These are phyloP conservation scores for Cryphonectria carpinicola DNA, from an alignment of 2,329 filamentous ascomycete genomes.

Conservation along the genomic window DNA sequence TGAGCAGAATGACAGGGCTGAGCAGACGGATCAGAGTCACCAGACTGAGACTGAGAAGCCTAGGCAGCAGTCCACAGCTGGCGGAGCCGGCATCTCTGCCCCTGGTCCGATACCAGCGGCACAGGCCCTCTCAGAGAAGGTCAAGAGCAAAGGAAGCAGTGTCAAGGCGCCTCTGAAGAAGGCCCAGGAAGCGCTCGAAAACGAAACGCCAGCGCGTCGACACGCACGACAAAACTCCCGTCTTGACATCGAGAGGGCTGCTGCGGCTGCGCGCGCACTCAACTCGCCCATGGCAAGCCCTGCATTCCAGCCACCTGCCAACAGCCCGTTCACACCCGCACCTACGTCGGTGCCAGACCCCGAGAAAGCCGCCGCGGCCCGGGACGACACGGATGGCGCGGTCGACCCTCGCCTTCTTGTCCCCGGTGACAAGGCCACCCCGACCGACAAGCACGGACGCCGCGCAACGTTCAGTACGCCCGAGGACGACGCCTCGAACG, in stretches of 20 bases:
- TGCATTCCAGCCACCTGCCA: constrained; percentile 19
- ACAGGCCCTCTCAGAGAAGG: constrained; percentile 44
- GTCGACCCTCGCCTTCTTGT: constrained; percentile 29
- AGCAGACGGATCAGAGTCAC: constrained; percentile 42
- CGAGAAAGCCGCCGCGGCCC: constrained; percentile 29
- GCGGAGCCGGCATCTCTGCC: constrained; percentile 47
- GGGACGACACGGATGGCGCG: constrained; percentile 30
- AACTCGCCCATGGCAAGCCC: constrained; percentile 28
- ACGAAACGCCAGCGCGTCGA: constrained; percentile 21
- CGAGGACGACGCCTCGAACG: constrained; percentile 37
- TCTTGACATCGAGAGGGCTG: constrained; percentile 37
- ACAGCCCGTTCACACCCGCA: constrained; percentile 18
- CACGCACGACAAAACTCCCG: constrained; percentile 30
- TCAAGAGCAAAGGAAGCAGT: constrained; percentile 35
- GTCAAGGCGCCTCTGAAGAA: constrained; percentile 27
- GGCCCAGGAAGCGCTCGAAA: constrained; percentile 15
- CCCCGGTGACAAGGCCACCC: constrained; percentile 31
- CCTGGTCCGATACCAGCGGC: constrained; percentile 44
- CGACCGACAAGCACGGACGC: constrained; percentile 41
- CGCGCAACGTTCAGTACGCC: constrained; percentile 60
- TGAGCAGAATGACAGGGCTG: constrained; percentile 58
- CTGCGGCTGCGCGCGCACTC: constrained; percentile 36
- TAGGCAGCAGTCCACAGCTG: constrained; percentile 35
- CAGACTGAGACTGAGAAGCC: constrained; percentile 33
- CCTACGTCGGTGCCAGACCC: constrained; percentile 31